Evolutionary conservation across 179 eudicot species (phyloP), one percentile per base, ranked within the genome.

Genomic region (Beta lomatogona): DNA sequence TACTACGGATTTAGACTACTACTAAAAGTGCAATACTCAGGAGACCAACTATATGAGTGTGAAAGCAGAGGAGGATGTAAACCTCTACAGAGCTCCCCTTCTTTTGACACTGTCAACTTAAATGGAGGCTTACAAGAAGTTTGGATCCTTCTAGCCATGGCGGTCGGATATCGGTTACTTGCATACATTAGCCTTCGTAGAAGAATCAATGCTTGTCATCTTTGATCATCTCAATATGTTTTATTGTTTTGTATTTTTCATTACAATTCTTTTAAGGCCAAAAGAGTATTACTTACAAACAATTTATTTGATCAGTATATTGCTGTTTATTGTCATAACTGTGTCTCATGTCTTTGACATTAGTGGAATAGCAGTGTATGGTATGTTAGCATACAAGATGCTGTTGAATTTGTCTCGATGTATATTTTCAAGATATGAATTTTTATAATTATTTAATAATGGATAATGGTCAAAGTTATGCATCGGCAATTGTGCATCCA

Each of bases 111-210:
- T 0, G 89, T 97, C 1, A 86, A 89, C 80, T 87, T 97, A 74
- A 86, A 83, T 46, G 97, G 99, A n/a, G 97, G 98, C 12, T 80
- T 93, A 58, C 71, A 89, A 80, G 99, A 97, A 90, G 97, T 97
- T 77, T 97, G 99, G 99, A 75, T 94, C 7, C 90, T 97, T 31
- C 81, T 92, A 48, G 98, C 90, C 60, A 97, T 97, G 99, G 91
- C 98, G 13, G 10, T 97, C 9, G 97, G 88, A 59, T 97, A 94
- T 65, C 86, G 99, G 0, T 12, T 97, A 22, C 86, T 77, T 5
- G 97, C 99, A 1, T 97, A 91, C 77, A 11, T 93, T 80, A 91
- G 93, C 83, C 98, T 94, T n/a, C 89, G 95, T n/a, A 88, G 77
- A 79, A 92, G 91, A 83, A 89, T 97, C 75, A 90, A 79, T 77